These are phyloP conservation scores for Fusarium nematophilum DNA, from an alignment of 2,329 filamentous ascomycete species.

Conservation along the genomic window DNA sequence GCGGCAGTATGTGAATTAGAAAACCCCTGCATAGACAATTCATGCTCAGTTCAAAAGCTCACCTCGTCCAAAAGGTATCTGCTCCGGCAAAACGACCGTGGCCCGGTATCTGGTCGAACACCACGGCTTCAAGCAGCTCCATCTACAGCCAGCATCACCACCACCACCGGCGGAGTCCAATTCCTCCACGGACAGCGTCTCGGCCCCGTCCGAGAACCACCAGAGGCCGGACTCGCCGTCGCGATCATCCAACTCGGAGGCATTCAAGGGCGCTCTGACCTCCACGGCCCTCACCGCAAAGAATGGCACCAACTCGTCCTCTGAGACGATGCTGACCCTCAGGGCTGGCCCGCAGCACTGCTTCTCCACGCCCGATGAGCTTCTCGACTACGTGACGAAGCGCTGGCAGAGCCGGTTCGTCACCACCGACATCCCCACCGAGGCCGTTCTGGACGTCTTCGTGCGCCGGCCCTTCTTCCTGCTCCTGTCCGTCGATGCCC, in stretches of 20 bases:
- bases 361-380: conserved; percentile 72
- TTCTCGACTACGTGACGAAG: conserved; percentile 88
- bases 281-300: conserved; percentile 44
- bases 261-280: conserved; percentile 40
- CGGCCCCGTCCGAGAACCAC: conserved; percentile 21
- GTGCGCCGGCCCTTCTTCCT: conserved; percentile 90
- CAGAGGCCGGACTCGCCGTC: conserved; percentile 17
- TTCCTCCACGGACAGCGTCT: conserved; percentile 13
- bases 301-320: conserved; percentile 39
- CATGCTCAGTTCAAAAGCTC: conserved; percentile 15
- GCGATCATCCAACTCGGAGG: conserved; percentile 22
- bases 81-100: conserved; percentile 91
- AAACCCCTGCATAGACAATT: neutral
- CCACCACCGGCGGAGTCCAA: conserved; percentile 7
- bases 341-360: conserved; percentile 44
- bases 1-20: conserved; percentile 67
- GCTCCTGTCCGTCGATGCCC: conserved; percentile 90
- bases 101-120: conserved; percentile 87
- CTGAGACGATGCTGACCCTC: conserved; percentile 43
- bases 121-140: conserved; percentile 82
- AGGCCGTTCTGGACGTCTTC: conserved; percentile 78
- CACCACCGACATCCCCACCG: conserved; percentile 83
- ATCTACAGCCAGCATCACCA: conserved; percentile 56
- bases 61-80: conserved; percentile 73
- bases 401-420: conserved; percentile 88